A percentile compares a stretch with the other conserved stretches of the same genome.
These are phyloP conservation scores for Sphagnum magellanicum DNA, from an alignment of 228 moss, liverwort and hornwort species.

Conservation along the genomic window DNA sequence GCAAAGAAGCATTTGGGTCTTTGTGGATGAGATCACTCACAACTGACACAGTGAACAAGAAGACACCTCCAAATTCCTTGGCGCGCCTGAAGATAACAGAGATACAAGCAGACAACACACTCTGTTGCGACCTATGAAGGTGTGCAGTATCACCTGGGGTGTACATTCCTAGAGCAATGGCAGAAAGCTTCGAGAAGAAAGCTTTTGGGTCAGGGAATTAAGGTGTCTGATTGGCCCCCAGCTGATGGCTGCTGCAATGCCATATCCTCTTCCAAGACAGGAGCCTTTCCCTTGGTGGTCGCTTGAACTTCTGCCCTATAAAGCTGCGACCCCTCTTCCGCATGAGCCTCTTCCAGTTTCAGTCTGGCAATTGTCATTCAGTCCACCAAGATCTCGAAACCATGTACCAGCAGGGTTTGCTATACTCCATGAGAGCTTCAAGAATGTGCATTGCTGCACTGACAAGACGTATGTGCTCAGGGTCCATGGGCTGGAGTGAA, in stretches of 20 bases:
- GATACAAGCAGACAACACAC: slow-evolving; percentile 70
- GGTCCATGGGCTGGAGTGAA: slow-evolving; percentile 37
- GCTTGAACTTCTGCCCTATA: slow-evolving; percentile 48
- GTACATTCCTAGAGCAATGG: slow-evolving; percentile 92
- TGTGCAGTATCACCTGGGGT: slow-evolving; percentile 74
- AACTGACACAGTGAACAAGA: slow-evolving; percentile 89
- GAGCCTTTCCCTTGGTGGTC: slow-evolving; percentile 65
- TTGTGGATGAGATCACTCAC: slow-evolving; percentile 99
- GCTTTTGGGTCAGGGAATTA: slow-evolving; percentile 85
- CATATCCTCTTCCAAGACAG: slow-evolving; percentile 59
- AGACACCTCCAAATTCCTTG: slow-evolving; percentile 95
- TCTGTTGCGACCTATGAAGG: slow-evolving; percentile 79
- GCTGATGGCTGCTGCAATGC: slow-evolving; percentile 43
- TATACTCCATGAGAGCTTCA: slow-evolving; percentile 98
- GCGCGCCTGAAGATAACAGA: slow-evolving; percentile 83
- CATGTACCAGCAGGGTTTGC: slow-evolving; percentile 93
- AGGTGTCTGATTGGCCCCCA: slow-evolving; percentile 52
- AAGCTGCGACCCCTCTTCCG: slow-evolving; percentile 50
- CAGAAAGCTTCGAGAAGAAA: slow-evolving; percentile 81
- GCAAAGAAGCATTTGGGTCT: slow-evolving; percentile 90
- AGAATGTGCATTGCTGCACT: slow-evolving; percentile 92
- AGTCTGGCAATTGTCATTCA: slow-evolving; percentile 88
- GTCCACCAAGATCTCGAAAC: slow-evolving; percentile 88
- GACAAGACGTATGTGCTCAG: slow-evolving; percentile 78
- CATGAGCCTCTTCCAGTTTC: slow-evolving; percentile 64